Conservation (phyloP, 768 basidiomycete genomes). For the Phlebiopsis flavidoalba region DNA sequence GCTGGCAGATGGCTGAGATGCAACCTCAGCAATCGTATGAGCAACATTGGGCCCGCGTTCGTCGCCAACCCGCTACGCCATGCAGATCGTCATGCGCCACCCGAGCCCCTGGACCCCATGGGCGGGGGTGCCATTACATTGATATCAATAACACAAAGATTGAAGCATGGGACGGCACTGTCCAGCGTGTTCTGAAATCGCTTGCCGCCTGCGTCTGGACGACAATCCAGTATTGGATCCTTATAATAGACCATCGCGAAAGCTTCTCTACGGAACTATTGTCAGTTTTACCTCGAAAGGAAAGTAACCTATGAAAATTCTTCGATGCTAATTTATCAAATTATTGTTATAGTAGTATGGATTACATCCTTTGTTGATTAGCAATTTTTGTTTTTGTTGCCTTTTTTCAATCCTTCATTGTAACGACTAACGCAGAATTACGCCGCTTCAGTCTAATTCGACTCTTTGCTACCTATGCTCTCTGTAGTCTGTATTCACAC, state of each 20-base stretch:
- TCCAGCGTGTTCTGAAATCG: constrained; percentile 22
- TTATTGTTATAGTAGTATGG: constrained; percentile 3
- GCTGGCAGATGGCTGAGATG: constrained; percentile 60
- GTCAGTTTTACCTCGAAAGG: too few species aligned
- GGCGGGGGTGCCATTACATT: constrained; percentile 27
- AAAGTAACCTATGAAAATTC: too few species aligned
- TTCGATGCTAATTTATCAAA: constrained; percentile 10
- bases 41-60: constrained; percentile 39
- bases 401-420: constrained; percentile 5
- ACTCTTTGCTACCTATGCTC: neutral
- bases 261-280: too few species aligned
- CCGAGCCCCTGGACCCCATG: constrained; percentile 60
- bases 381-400: neutral
- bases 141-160: too few species aligned
- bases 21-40: constrained; percentile 6
- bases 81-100: constrained; percentile 85
- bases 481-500: neutral
- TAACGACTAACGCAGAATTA: constrained; percentile 7
- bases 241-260: too few species aligned
- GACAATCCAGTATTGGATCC: too few species aligned
- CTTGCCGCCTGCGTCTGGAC: too few species aligned
- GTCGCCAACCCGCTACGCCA: constrained; percentile 65
- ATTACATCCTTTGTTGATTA: constrained; percentile 5
- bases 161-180: constrained; percentile 27
- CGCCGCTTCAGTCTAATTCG: constrained; percentile 12